These are phyloP conservation scores for Gentiana dahurica DNA, from an alignment of 257 asterid species.

Conservation along the genomic window DNA sequence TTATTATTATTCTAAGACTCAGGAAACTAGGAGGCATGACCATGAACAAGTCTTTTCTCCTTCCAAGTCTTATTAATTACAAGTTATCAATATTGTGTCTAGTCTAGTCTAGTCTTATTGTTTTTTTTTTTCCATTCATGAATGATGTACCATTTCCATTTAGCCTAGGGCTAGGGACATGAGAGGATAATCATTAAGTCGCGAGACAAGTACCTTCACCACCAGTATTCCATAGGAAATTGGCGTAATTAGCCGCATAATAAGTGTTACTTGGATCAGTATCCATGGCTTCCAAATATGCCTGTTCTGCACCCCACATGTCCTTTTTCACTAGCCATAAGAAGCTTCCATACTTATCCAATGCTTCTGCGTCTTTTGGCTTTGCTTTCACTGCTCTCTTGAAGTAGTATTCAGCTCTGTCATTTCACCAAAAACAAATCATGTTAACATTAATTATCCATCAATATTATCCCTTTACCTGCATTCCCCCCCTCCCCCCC, in stretches of 20 bases:
- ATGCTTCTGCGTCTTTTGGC: conserved; percentile 90
- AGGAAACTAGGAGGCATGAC: too few relatives aligned
- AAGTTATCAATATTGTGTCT: too few relatives aligned
- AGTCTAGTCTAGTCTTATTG: too few relatives aligned
- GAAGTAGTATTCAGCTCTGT: conserved; percentile 94
- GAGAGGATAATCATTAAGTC: conserved; percentile 6
- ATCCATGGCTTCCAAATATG: conserved; percentile 61
- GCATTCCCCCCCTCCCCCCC: background rate
- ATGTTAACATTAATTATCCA: conserved; percentile 7
- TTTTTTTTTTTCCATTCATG: too few relatives aligned
- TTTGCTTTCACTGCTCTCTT: conserved; percentile 64
- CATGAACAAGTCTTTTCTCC: too few relatives aligned
- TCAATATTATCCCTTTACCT: background rate
- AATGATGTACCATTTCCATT: too few relatives aligned
- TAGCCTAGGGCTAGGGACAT: too few relatives aligned
- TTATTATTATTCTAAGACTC: too few relatives aligned
- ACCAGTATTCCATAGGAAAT: conserved; percentile 91
- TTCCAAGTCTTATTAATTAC: too few relatives aligned
- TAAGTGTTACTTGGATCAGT: conserved; percentile 62
- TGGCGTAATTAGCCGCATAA: conserved; percentile 80
- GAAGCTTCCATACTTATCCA: conserved; percentile 77
- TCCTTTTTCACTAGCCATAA: conserved; percentile 77
- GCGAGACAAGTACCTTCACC: conserved; percentile 98
- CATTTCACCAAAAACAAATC: conserved; percentile 2
- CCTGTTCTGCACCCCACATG: conserved; percentile 85